Conservation (phyloP, 1,284 basidiomycete genomes). For the Austroboletus niveus region DNA sequence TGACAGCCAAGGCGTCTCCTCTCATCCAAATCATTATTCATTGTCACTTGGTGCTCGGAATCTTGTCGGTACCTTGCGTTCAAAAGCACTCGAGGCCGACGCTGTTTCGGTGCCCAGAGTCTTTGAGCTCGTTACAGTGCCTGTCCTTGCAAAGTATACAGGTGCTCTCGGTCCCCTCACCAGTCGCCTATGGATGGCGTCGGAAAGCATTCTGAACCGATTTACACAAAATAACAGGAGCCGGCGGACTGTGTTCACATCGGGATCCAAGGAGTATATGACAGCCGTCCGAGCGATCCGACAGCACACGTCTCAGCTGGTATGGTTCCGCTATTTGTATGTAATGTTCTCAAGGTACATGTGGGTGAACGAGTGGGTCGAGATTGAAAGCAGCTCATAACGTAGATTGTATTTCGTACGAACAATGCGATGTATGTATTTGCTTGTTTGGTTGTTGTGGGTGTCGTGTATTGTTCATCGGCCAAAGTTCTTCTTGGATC, state of each 20-base stretch:
- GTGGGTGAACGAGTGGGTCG: constrained; percentile 86
- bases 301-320: constrained; percentile 73
- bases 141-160: constrained; percentile 60
- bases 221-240: neutral
- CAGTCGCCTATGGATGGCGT: constrained; percentile 43
- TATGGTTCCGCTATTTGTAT: constrained; percentile 91
- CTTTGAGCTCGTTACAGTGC: constrained; percentile 61
- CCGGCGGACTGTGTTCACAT: constrained; percentile 41
- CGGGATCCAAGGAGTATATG: constrained; percentile 55
- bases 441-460: constrained; percentile 29
- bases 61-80: constrained; percentile 37
- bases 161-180: constrained; percentile 48
- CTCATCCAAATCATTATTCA: constrained; percentile 88
- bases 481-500: constrained; percentile 8
- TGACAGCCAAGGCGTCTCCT: constrained; percentile 78
- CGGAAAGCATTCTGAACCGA: constrained; percentile 20
- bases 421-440: constrained; percentile 19
- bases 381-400: constrained; percentile 19
- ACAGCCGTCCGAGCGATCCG: constrained; percentile 69
- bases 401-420: neutral
- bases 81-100: constrained; percentile 12
- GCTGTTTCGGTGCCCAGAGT: constrained; percentile 40
- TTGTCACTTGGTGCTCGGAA: constrained; percentile 56
- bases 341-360: constrained; percentile 84
- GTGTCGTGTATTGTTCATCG: constrained; percentile 22